A percentile compares a stretch with the other conserved stretches of the same genome.
phyloP scores from a whole-genome alignment of 179 eudicot genomes.

The Monotropa hypopitys region DNA sequence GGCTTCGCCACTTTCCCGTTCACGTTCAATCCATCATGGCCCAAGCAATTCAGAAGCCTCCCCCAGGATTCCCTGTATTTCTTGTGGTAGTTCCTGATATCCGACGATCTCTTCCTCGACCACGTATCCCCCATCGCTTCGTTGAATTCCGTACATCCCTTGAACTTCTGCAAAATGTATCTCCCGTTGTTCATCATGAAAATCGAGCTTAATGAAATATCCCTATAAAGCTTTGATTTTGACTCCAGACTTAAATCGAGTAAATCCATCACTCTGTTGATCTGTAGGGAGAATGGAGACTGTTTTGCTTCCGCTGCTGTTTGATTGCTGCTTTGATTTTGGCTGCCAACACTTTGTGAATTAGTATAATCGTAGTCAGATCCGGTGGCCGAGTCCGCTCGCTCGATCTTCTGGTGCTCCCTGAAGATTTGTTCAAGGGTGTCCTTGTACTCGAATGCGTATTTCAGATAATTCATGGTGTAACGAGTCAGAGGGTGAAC shows the following conservation, averaged over 20 bases:
- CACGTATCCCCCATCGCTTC: conserved; percentile 47
- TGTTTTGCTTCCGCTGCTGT: background rate
- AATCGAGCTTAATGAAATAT: conserved; percentile 34
- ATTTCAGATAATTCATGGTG: conserved; percentile 64
- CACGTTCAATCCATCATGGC: conserved; percentile 44
- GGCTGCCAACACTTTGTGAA: background rate
- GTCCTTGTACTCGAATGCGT: conserved; percentile 53
- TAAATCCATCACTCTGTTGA: conserved; percentile 47
- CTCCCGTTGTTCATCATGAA: conserved; percentile 82
- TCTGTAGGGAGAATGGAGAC: conserved; percentile 40
- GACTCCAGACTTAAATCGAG: conserved; percentile 44
- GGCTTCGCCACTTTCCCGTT: conserved; percentile 61
- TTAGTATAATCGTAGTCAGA: conserved; percentile 16
- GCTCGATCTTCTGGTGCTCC: conserved; percentile 31
- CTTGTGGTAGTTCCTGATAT: conserved; percentile 50
- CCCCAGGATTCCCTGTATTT: conserved; percentile 67
- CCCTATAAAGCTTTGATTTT: conserved; percentile 60
- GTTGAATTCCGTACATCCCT: conserved; percentile 38
- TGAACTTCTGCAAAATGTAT: conserved; percentile 58
- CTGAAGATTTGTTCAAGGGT: conserved; percentile 53
- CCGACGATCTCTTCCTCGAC: conserved; percentile 52
- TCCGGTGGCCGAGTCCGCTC: conserved; percentile 17
- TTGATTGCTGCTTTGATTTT: background rate
- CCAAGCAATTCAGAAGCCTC: conserved; percentile 32
- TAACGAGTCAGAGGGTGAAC: conserved; percentile 77